Evolutionary conservation across 2,329 filamentous ascomycete species (phyloP), one percentile per base, ranked within the genome.

Genomic region (Xylaria arbuscula): DNA sequence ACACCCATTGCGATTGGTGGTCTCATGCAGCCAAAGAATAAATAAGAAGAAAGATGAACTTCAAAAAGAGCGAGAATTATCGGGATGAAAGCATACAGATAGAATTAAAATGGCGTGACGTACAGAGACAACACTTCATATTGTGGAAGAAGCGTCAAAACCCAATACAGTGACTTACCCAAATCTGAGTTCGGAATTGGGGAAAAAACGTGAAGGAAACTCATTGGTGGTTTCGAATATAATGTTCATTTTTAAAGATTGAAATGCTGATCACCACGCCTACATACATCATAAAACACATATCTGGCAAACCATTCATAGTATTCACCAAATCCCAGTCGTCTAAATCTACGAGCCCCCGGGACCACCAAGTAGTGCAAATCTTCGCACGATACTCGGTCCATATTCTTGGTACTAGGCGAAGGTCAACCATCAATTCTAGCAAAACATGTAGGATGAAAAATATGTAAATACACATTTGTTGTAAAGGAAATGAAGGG

Each of bases 331-430:
- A 56, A 42, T 19, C 17, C 48, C 40, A 48, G 24, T 51, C 42
- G 13, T 42, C 64, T 47, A 17, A 65, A 42, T 0, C 55, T 85
- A 94, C 76, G 92, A 92, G 76, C 92, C 92, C 57, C 94, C 95
- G 11, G 96, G 96, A 24, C 95, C 96, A 79, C 96, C 96, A 72
- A 98, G 85, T 72, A 98, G 86, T 72, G 94, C 95, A 81, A 98
- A 98, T 83, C 95, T 90, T 81, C 95, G 89, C 69, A 98, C 95
- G 81, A 98, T 98, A 80, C 93, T 94, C 17, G 95, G 95, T 19
- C 96, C 95, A 79, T 97, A 94, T 85, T 98, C 95, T 82, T 98
- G 93, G 80, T 98, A 98, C 86, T 95, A 81, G 58, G 64, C 51
- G 56, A 28, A 22, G 63, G 68, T 51, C 19, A 60, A 24, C 3